phyloP scores from a whole-genome alignment of 352 stramenopile genomes.

The Halophytophthora batemanensis region DNA sequence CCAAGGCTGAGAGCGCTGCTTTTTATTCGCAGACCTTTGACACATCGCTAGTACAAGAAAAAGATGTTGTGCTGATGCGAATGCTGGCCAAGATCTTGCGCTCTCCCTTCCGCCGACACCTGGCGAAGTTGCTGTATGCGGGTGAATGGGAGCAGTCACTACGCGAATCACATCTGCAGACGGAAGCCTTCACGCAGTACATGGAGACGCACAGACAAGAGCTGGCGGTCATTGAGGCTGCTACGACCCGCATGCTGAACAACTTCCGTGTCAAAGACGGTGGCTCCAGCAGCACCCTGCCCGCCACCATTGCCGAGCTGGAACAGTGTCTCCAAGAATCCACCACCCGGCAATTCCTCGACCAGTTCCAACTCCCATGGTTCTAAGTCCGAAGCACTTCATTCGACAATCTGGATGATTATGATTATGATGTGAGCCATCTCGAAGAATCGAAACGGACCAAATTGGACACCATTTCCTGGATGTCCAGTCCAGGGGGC shows the following conservation, averaged over 20 bases:
- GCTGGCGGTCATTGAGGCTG: constrained; percentile 41
- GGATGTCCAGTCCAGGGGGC: too few species aligned
- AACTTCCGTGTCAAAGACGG: constrained; percentile 53
- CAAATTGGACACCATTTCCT: too few species aligned
- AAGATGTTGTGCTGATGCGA: constrained; percentile 7
- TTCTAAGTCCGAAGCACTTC: too few species aligned
- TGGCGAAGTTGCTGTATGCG: constrained; percentile 53
- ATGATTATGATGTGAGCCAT: too few species aligned
- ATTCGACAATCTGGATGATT: too few species aligned
- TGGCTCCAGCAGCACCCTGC: constrained; percentile 24
- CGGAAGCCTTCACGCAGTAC: constrained; percentile 51
- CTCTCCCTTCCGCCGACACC: constrained; percentile 59
- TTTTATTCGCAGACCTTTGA: constrained; percentile 19
- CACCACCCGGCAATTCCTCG: constrained; percentile 15
- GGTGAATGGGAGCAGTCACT: constrained; percentile 61
- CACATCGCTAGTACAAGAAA: neutral
- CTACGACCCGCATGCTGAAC: constrained; percentile 52
- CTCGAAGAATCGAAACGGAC: too few species aligned
- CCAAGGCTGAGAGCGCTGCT: constrained; percentile 14
- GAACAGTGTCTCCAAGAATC: constrained; percentile 20
- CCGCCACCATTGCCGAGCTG: constrained; percentile 26
- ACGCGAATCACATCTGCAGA: constrained; percentile 51
- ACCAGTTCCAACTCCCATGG: constrained; percentile 37
- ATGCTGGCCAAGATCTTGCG: constrained; percentile 57
- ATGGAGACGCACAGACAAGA: constrained; percentile 61